Evolutionary conservation across 345 rosid species (phyloP), one percentile per base, ranked within the genome.

Genomic region (Ailanthus altissimus): DNA sequence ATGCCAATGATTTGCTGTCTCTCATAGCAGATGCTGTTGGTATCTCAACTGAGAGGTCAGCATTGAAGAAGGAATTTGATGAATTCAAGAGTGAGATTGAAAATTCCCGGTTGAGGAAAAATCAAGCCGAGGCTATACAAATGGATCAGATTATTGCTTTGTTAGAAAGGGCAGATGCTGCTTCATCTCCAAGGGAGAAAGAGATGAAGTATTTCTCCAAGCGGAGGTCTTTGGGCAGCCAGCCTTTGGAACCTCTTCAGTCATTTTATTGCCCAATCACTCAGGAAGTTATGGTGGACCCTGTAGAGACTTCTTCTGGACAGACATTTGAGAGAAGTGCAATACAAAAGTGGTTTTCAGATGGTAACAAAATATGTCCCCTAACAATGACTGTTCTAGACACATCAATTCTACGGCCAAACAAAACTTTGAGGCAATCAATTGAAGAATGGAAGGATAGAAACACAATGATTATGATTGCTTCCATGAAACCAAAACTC

Each of bases 401-500:
- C 70, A 70, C 86, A 50, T 87, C 88, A 61, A 57, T 86, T 81
- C 83, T 91, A n/a, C 84, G 92, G 59, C 94, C 92, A 14, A 91
- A 91, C 81, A 91, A 84, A 75, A 91, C 92, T 51, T 62, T 91
- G 72, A 82, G 89, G 81, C 90, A 88, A 56, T 91, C 94, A 61
- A 89, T 91, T 76, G 90, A 89, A 81, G 94, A 91, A 80, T 91
- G 94, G 94, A 89, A 86, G 81, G 92, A 91, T 62, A 82, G 94
- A 72, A 91, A 91, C 75, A 88, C 84, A 14, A 91, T 91, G 90
- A 91, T 89, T 73, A 83, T 80, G 61, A 86, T 91, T 78, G 89
- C 88, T 83, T 84, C 86, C 56, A 76, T 88, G 74, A 89, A 83
- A 78, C 78, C 87, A 72, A 86, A 84, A 79, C 90, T 91, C 58